These are phyloP conservation scores for Coemansia sp. DNA, from an alignment of 192 early-diverging fungal genomes.

Conservation along the genomic window DNA sequence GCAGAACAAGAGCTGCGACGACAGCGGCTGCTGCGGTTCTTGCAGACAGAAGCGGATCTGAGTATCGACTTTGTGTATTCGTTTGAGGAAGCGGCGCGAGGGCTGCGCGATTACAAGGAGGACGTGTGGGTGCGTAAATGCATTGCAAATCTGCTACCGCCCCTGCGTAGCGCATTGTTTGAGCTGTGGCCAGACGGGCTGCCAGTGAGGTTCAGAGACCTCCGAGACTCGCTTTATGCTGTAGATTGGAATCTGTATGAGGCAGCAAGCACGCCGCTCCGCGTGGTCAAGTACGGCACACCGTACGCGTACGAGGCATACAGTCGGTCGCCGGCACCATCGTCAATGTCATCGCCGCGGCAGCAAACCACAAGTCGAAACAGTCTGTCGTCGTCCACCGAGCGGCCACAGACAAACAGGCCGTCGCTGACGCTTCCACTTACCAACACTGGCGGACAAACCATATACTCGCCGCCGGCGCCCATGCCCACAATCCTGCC, in stretches of 20 bases:
- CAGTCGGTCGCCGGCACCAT: conserved; percentile 7
- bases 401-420: conserved; percentile 15
- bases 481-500: conserved; percentile 28
- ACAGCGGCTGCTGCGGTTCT: conserved; percentile 47
- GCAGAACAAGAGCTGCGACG: conserved; percentile 53
- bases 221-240: conserved; percentile 55
- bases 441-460: conserved; percentile 6
- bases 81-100: conserved; percentile 47
- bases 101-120: conserved; percentile 50
- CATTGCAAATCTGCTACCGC: conserved; percentile 46
- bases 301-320: conserved; percentile 47
- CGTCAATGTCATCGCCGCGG: neutral
- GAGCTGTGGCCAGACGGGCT: conserved; percentile 53
- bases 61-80: conserved; percentile 56
- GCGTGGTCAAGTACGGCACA: conserved; percentile 38
- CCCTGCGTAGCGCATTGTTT: conserved; percentile 42
- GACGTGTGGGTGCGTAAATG: conserved; percentile 55
- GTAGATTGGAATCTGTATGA: conserved; percentile 55
- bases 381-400: conserved; percentile 25
- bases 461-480: conserved; percentile 37
- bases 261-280: conserved; percentile 46
- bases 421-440: conserved; percentile 10
- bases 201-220: conserved; percentile 49
- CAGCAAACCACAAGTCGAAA: conserved; percentile 17
- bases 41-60: conserved; percentile 47